Evolutionary conservation across 129 eudicot species (phyloP), one percentile per base, ranked within the genome.

Genomic region (Chrysanthemum seticuspe): DNA sequence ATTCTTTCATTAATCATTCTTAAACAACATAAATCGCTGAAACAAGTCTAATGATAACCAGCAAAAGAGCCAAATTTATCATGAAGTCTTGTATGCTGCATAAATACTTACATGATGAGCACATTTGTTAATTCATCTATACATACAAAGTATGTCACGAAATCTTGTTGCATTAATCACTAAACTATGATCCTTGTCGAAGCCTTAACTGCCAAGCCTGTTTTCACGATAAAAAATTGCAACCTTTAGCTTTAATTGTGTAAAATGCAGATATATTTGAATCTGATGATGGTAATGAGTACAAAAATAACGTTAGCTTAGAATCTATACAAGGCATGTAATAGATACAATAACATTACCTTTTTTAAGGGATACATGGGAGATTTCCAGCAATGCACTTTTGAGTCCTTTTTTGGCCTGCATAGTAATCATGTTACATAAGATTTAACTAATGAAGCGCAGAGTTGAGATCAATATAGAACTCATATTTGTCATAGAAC

Each of bases 201-300:
- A 82, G 84, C 80, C 84, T 85, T 86, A 82, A 67, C 79, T 73
- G 86, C 95, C 91, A 91, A 6, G 88, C 95, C 91, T 91, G 88
- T 80, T 72, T 44, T 29, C 71, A 73, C 51, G 36, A 52, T 63
- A 4, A 40, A 16, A 52, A 29, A 74, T 12, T 29, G 16, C 19
- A 62, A 63, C 31, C 13, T 51, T 74, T 6, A 1, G 36, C 62
- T 2, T 36, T 40, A 40, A 40, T 40, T 40, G 45, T 6, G 10
- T 40, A 40, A 40, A 40, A 40, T 40, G 8, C 47, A 40, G 47
- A 8, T 6, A 40, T 23, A 40, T 40, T 40, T 40, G 47, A 5
- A 40, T 40, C 1, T 40, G 47, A 40, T 40, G 10, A 40, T 1
- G 9, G 8, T 40, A 6, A 40, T 40, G 0, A 40, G 47, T 2